A percentile compares a stretch with the other conserved stretches of the same genome.
Conservation (phyloP, 495 filamentous ascomycete species). For the Tirmania nivea region DNA sequence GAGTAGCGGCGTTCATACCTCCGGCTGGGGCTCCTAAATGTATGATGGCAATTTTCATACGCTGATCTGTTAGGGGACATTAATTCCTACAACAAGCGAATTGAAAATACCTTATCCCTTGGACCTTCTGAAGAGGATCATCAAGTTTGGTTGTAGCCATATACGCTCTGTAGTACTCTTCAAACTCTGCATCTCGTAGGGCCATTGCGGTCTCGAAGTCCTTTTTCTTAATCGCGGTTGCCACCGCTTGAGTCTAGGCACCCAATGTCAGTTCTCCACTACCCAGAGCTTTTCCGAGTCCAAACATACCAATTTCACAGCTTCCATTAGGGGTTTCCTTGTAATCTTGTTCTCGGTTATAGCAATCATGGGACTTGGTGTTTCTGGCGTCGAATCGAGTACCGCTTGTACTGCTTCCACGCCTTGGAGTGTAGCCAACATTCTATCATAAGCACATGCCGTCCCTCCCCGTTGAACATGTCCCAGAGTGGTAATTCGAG, state of each 20-base stretch:
- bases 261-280: slow-evolving; percentile 2
- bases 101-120: slow-evolving; percentile 40
- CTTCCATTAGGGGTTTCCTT: slow-evolving; percentile 68
- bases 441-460: slow-evolving; percentile 83
- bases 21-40: slow-evolving; percentile 97
- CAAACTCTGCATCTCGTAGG: slow-evolving; percentile 79
- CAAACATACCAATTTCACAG: slow-evolving; percentile 32
- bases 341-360: slow-evolving; percentile 97
- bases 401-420: slow-evolving; percentile 93
- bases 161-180: slow-evolving; percentile 76
- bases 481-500: slow-evolving; percentile 81
- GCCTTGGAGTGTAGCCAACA: slow-evolving; percentile 81
- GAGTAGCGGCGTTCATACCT: slow-evolving; percentile 93
- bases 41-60: slow-evolving; percentile 83
- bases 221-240: slow-evolving; percentile 53
- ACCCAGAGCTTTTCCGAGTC: neutral
- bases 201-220: slow-evolving; percentile 72
- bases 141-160: slow-evolving; percentile 63
- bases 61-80: slow-evolving; percentile 25
- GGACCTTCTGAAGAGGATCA: slow-evolving; percentile 40
- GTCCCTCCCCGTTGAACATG: slow-evolving; percentile 89
- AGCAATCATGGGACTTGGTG: slow-evolving; percentile 81
- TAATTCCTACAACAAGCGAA: neutral
- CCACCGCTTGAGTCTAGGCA: slow-evolving; percentile 56
- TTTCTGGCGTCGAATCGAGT: slow-evolving; percentile 71